Base-by-base conservation (phyloP, 306 rosid genomes). In the Myrica gale region DNA sequence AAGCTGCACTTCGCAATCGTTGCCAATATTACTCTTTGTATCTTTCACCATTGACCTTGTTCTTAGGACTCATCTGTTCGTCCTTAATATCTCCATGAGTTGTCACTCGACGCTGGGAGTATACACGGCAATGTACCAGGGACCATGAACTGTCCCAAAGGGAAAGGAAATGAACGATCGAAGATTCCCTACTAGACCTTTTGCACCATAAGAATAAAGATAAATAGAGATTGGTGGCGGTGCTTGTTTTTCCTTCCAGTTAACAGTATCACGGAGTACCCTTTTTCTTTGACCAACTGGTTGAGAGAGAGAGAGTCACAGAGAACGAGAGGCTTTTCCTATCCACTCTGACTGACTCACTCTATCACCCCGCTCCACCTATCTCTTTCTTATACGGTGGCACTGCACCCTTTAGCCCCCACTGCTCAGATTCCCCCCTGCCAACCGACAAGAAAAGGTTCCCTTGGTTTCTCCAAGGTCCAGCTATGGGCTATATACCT, bases 381-480 rank as follows among this genome's bases (percentile, higher is more conserved):
- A 69, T 77, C 79, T 77, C 68, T 77, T 70, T 75, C 71, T 41
- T 55, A 72, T 69, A 52, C 47, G 9, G 78, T 44, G 78, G 69
- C 82, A 68, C 76, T 46, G 61, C 72, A 66, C 39, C 82, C 71
- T 74, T 71, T 76, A 67, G 57, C 80, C 65, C 44, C 46, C 74
- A 69, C 75, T 69, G 79, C 79, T 74, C 74, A 82, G 88, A 87
- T 84, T 84, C 87, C 84, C 79, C 58, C 61, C 84, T 74, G 68
- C 69, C 76, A 72, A 79, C 82, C 65, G 68, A 76, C 78, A 76
- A 68, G 75, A 66, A 82, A 74, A 76, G 83, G 60, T 79, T 82
- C 82, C 73, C 74, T 82, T 79, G 80, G 79, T 81, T 78, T 76
- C 80, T 71, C 61, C 70, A 69, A 65, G 43, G 79, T 81, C 84